These are phyloP conservation scores for Pleurotus citrinopileatus DNA, from an alignment of 768 basidiomycete genomes.

Conservation along the genomic window DNA sequence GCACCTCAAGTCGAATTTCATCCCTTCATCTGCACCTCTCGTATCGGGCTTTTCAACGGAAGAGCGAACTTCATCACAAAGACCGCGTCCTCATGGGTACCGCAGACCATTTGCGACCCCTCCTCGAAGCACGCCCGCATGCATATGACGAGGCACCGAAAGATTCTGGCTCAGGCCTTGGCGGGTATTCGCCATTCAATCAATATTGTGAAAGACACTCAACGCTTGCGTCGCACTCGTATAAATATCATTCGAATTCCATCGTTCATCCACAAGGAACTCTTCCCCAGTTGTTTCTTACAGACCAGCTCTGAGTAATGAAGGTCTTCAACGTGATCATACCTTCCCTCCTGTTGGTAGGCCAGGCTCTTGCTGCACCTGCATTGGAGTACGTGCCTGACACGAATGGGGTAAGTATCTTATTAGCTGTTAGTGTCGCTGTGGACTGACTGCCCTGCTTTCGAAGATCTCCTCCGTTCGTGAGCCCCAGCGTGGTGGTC, in stretches of 20 bases:
- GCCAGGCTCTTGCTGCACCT: conserved; percentile 3
- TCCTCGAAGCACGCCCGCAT: background rate
- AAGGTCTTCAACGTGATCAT: conserved; percentile 9
- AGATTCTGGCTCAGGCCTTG: background rate
- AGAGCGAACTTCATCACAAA: too few species aligned
- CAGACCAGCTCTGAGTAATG: background rate
- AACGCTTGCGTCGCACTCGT: background rate
- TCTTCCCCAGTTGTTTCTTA: background rate
- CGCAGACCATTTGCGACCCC: background rate
- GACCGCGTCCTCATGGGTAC: background rate
- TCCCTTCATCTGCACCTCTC: too few species aligned
- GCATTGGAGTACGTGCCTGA: background rate
- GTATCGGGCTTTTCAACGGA: too few species aligned
- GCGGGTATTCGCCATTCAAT: background rate
- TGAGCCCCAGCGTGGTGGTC: background rate
- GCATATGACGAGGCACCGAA: background rate
- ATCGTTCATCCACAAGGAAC: background rate
- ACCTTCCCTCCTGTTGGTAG: conserved; percentile 3
- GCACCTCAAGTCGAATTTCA: too few species aligned
- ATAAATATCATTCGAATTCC: background rate
- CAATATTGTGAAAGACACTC: background rate
- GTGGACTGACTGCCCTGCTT: background rate
- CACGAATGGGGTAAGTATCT: background rate
- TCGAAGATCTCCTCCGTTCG: background rate
- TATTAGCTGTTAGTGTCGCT: background rate